Evolutionary conservation across 1,139 yeast species (phyloP).

Genomic region (Hanseniaspora sp.): DNA sequence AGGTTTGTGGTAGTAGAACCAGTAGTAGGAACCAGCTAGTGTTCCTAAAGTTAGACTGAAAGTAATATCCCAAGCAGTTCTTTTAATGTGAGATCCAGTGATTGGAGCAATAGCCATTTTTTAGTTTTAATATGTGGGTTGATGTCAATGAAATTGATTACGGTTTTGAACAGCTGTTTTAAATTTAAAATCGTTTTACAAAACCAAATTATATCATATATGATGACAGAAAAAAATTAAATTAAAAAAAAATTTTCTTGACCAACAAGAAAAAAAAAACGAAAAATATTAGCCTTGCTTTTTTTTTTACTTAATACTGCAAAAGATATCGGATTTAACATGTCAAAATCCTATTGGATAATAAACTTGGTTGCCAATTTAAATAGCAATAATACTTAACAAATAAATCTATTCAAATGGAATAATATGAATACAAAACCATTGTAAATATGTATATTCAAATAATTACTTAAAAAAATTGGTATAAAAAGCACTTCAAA

Average conservation of each 20-base stretch:
- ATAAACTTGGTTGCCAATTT: background rate
- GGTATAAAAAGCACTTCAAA: no score
- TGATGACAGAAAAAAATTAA: no score
- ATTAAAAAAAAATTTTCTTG: background rate
- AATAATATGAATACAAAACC: no score
- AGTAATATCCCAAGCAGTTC: slow-evolving; percentile 68
- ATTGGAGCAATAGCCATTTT: slow-evolving; percentile 69
- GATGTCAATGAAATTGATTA: background rate
- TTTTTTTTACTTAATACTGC: background rate
- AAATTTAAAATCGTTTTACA: no score
- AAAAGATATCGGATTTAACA: background rate
- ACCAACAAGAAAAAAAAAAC: no score
- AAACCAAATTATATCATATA: no score
- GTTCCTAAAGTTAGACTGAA: slow-evolving; percentile 50
- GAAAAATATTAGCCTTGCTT: no score
- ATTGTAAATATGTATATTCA: background rate
- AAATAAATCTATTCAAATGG: background rate
- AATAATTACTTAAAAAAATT: background rate
- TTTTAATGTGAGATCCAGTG: slow-evolving; percentile 72
- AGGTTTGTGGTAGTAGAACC: slow-evolving; percentile 69
- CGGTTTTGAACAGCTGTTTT: background rate
- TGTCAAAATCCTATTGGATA: background rate
- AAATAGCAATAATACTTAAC: no score
- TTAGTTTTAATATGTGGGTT: slow-evolving; percentile 3
- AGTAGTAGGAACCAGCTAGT: slow-evolving; percentile 50